Evolutionary conservation across 1,284 basidiomycete genomes (phyloP).

Genomic region (Ustilago bromivora): DNA sequence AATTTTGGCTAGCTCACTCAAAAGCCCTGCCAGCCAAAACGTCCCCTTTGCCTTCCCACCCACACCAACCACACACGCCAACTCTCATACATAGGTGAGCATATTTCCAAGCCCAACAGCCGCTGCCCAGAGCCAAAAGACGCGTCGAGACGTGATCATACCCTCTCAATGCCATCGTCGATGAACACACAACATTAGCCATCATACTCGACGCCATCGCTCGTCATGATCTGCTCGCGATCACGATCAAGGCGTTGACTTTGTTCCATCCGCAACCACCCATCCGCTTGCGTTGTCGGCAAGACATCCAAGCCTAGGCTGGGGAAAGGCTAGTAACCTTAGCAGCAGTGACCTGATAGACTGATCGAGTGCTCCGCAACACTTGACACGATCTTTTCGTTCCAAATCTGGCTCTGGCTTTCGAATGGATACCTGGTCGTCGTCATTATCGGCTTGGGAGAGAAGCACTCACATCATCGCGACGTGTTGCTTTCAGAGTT

Average conservation of each 20-base stretch:
- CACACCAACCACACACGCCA: slow-evolving; percentile 31
- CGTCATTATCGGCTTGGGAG: slow-evolving; percentile 22
- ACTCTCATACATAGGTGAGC: slow-evolving; percentile 40
- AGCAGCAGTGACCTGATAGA: neutral
- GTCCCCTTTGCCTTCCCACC: slow-evolving; percentile 37
- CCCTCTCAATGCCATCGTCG: slow-evolving; percentile 21
- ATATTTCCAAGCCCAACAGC: slow-evolving; percentile 35
- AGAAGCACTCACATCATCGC: slow-evolving; percentile 28
- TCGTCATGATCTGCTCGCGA: slow-evolving; percentile 34
- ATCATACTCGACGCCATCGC: slow-evolving; percentile 28
- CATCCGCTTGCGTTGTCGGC: neutral
- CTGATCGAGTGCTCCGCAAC: neutral
- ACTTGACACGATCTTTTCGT: neutral
- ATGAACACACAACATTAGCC: slow-evolving; percentile 20
- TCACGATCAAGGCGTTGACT: slow-evolving; percentile 19
- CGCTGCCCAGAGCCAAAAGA: slow-evolving; percentile 24
- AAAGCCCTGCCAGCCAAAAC: slow-evolving; percentile 44
- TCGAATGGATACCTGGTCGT: neutral
- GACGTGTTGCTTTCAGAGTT: slow-evolving; percentile 5
- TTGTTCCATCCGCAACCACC: slow-evolving; percentile 25
- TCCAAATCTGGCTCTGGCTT: neutral
- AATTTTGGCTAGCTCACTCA: slow-evolving; percentile 38
- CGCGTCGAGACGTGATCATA: slow-evolving; percentile 46
- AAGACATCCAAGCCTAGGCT: neutral
- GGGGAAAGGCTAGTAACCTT: neutral